Conservation (phyloP, 257 asterid genomes). For the Solanum infundibuliforme region DNA sequence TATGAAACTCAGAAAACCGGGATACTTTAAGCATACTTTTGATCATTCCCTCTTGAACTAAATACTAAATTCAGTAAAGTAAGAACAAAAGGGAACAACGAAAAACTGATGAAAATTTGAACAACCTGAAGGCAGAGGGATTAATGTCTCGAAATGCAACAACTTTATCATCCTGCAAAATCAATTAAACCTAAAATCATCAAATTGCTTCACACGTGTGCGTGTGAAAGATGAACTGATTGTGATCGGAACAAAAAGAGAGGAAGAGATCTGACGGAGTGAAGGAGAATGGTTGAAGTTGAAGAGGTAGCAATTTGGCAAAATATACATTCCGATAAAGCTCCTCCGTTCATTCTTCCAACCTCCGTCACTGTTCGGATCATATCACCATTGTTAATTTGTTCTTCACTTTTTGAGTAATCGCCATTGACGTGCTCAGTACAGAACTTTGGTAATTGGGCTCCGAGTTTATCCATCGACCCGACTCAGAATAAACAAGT, state of each 20-base stretch:
- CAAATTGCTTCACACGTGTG: not conserved
- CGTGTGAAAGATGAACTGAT: not conserved
- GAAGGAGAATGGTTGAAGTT: slow-evolving; percentile 51
- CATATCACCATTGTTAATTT: not conserved
- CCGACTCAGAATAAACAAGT: not conserved
- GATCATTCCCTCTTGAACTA: not conserved
- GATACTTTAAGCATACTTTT: not conserved
- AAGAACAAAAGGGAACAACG: not conserved
- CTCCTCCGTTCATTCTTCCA: not conserved
- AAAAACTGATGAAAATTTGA: not conserved
- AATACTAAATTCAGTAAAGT: not conserved
- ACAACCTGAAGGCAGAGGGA: slow-evolving; percentile 67
- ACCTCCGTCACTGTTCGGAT: not conserved
- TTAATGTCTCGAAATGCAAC: slow-evolving; percentile 74
- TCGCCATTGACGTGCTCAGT: not conserved
- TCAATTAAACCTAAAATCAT: not conserved
- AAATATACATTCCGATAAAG: slow-evolving; percentile 35
- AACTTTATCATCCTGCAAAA: slow-evolving; percentile 54
- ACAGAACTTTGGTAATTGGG: not conserved
- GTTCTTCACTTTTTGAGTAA: not conserved
- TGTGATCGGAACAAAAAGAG: not conserved
- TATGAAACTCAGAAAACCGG: not conserved
- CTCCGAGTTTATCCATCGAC: not conserved
- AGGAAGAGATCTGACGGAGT: slow-evolving; percentile 24
- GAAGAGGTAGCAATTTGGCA: slow-evolving; percentile 62